Percentiles rank a stretch among this genome's conserved stretches.
These are phyloP conservation scores for Aquilaria agallochum DNA, from an alignment of 441 rosid genomes.

Conservation along the genomic window DNA sequence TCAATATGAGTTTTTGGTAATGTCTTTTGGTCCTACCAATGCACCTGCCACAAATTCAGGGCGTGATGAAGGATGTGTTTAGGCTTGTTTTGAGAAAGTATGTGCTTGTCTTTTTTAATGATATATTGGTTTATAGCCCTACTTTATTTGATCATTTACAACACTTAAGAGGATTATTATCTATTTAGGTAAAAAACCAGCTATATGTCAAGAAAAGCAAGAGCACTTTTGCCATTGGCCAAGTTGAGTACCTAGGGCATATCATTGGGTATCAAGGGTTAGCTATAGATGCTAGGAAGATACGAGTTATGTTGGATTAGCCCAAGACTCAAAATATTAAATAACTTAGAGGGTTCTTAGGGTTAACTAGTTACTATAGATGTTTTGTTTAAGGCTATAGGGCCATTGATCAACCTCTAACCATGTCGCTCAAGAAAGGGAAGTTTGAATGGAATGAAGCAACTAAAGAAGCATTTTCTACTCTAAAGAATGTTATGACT, in stretches of 20 bases:
- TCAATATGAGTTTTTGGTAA: neutral
- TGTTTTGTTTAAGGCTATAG: neutral
- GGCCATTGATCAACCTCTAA: neutral
- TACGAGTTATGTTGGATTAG: neutral
- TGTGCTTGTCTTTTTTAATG: too few relatives aligned
- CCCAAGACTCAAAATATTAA: neutral
- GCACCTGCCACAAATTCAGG: neutral
- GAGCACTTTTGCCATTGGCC: neutral
- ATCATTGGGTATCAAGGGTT: neutral
- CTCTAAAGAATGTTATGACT: neutral
- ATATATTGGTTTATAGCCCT: neutral
- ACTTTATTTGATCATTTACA: neutral
- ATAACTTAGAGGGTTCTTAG: neutral
- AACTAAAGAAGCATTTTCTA: neutral
- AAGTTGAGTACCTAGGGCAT: neutral
- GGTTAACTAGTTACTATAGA: neutral
- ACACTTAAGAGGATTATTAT: neutral
- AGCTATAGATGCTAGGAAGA: neutral
- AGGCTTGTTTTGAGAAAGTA: too few relatives aligned
- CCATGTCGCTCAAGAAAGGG: neutral
- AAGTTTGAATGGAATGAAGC: fast-evolving
- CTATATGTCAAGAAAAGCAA: neutral
- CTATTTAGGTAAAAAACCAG: too few relatives aligned
- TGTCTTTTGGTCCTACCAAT: neutral
- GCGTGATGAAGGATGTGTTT: neutral